These are phyloP conservation scores for Sicyos baderoa DNA, from an alignment of 306 rosid species.

Conservation along the genomic window DNA sequence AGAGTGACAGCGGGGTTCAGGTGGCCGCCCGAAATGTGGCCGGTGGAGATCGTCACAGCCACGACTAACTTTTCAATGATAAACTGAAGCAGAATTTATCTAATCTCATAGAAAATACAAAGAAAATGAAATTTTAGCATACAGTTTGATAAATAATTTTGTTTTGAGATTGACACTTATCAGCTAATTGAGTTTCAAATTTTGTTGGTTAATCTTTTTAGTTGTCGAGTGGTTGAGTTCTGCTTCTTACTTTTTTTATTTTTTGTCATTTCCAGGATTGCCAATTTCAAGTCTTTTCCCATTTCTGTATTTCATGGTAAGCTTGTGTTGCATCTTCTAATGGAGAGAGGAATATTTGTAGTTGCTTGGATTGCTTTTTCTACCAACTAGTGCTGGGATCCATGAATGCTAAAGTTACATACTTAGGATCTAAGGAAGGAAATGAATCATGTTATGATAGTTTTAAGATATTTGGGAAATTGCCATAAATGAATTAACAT, in stretches of 20 bases:
- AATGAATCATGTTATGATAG: neutral
- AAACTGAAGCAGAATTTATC: neutral
- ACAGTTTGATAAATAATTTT: neutral
- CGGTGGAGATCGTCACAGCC: conserved; percentile 32
- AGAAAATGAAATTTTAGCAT: neutral
- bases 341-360: neutral
- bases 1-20: conserved; percentile 82
- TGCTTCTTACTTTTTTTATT: neutral
- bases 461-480: neutral
- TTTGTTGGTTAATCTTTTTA: neutral
- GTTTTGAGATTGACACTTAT: neutral
- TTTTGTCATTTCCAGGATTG: conserved; percentile 30
- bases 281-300: conserved; percentile 44
- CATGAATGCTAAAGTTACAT: neutral
- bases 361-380: neutral
- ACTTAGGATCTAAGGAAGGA: neutral
- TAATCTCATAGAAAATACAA: neutral
- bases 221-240: neutral
- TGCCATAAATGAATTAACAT: no score
- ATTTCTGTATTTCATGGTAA: conserved; percentile 46
- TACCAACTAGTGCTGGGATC: neutral
- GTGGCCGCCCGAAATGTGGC: conserved; percentile 88
- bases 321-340: conserved; percentile 8
- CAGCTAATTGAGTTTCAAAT: neutral
- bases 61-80: neutral